Base-by-base conservation (phyloP, 495 filamentous ascomycete genomes). In the Astrothelium macrocarpum region DNA sequence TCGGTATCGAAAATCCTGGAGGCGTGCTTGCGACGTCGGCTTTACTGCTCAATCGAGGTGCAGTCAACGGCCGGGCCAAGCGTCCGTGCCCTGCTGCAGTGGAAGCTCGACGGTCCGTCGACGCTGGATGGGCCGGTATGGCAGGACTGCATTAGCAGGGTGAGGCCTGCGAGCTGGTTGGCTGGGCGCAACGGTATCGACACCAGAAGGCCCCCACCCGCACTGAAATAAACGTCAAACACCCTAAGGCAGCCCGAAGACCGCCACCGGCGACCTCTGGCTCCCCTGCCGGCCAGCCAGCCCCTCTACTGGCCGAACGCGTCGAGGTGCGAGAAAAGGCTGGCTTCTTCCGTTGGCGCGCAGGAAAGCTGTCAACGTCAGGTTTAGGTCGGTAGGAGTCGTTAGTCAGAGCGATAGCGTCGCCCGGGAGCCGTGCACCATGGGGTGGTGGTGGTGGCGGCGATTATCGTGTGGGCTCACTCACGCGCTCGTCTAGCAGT, bases 1-100 rank as follows among this genome's bases (percentile, higher is more conserved):
- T 28, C 49, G 20, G 49, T 56, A 29, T 49, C 45, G 45, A 49
- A 20, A 49, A 49, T 49, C 45, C 61, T 64, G 45, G 64, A 61
- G 62, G 69, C 66, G 70, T 69, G 66, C 62, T 56, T 70, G 71
- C 71, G 71, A 73, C 71, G 71, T 73, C 68, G 63, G 71, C 67
- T 65, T 73, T 66, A 67, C 69, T 71, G 59, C 66, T 62, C 49
- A 29, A 56, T 56, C 25, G 49, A 56, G 49, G 20, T 29, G 49
- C 49, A 56, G 49, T 20, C 49, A 28, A 26, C 9, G 9, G 43
- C 23, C 49, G 23, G 49, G 49, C 23, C 49, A 26, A 34, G 59
- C 59, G 59, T 60, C 59, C 59, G 59, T 60, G 59, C 59, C 5
- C 59, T n/a, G 59, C 59, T 60, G 59, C 59, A 60, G 59, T 60